Percentiles rank a stretch among this genome's conserved stretches.
phyloP scores from a whole-genome alignment of 306 rosid species.

The Morella rubra region DNA sequence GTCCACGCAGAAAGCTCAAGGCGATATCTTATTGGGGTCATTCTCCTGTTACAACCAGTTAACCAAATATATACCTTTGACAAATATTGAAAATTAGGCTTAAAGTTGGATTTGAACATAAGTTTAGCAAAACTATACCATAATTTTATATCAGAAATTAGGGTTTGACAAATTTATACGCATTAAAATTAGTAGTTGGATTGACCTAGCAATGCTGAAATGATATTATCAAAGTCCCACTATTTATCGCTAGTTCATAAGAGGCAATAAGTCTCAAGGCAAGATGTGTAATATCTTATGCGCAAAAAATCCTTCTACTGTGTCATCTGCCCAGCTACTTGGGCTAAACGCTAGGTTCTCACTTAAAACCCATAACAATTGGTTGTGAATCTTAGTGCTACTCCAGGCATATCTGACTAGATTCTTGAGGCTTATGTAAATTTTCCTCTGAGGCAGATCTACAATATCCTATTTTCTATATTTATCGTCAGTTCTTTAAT shows the following conservation, averaged over 20 bases:
- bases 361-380: too few species aligned
- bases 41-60: not conserved
- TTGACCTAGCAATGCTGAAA: not conserved
- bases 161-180: not conserved
- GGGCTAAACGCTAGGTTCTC: not conserved
- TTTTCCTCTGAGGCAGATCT: not conserved
- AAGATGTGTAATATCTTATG: not conserved
- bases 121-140: not conserved
- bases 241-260: not conserved
- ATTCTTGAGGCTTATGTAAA: not conserved
- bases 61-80: not conserved
- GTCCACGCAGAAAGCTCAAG: not conserved
- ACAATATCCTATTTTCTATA: not conserved
- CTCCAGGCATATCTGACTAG: not conserved
- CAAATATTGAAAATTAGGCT: not conserved
- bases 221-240: too few species aligned
- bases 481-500: not conserved
- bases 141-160: not conserved
- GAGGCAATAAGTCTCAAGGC: not conserved
- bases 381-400: not conserved
- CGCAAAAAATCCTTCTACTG: not conserved
- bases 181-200: not conserved
- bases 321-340: not conserved
- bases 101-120: not conserved
- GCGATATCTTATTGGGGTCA: not conserved